Base-by-base conservation (phyloP, 2,329 filamentous ascomycete species). In the Cryoendolithus antarcticus region DNA sequence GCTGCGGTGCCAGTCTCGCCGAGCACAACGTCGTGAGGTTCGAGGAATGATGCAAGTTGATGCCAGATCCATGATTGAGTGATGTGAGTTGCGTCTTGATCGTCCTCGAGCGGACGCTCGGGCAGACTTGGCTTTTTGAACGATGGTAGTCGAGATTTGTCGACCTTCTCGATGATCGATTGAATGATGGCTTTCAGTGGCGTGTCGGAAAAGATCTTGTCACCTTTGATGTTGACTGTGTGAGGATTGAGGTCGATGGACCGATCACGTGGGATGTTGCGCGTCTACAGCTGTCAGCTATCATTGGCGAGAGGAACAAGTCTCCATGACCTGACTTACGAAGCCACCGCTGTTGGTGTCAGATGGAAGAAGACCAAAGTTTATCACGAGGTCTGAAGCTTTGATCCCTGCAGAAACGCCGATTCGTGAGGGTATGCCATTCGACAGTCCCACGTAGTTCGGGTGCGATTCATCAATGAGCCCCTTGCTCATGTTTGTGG, bases 271-370 rank as follows among this genome's bases (percentile, higher is more conserved):
- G 54, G 43, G 10, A 65, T 39, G 5, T 54, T 52, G 21, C 62
- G 50, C 4, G 62, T 59, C 15, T 19, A 5, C 15, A 19, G 15
- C 5, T 19, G 15, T 19, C 15, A 19, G 15, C 15, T 19, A 3
- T 19, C 5, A 3, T 3, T 19, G 15, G 15, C 15, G 3, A 19
- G 3, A 19, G 15, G 15, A 5, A 19, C 15, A 5, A 19, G 3
- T 19, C 15, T 19, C 15, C 15, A 5, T 19, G 15, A 19, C 5
- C 15, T 19, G 15, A 19, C 15, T 19, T 19, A 19, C 15, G 48
- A 66, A 66, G 10, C 54, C 56, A 1, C 60, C 62, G 1, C 61
- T 57, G 40, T 66, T 67, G 6, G 63, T 66, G 38, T 67, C 64
- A 7, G 56, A 53, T 6, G 61, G 59, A 7, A 66, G 46, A 30